A percentile compares a stretch with the other conserved stretches of the same genome.
Evolutionary conservation across 305 asterid species (phyloP).

Genomic region (Ruellia speciosa): DNA sequence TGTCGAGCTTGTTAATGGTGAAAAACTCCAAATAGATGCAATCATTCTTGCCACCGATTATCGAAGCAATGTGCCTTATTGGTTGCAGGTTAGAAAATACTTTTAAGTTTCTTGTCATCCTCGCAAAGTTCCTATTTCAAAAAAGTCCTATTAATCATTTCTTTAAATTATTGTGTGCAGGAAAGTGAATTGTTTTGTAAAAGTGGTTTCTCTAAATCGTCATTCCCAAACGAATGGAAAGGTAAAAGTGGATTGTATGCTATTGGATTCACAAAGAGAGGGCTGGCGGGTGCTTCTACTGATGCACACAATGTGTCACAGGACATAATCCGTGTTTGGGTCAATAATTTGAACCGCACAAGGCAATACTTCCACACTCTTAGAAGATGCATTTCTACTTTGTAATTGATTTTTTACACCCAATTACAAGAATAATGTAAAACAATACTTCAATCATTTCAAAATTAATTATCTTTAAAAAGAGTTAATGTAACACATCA

Average conservation of each 20-base stretch:
- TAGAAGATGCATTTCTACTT: conserved; percentile 52
- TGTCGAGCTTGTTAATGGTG: background rate
- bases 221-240: conserved; percentile 58
- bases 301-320: conserved; percentile 53
- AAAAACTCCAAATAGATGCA: background rate
- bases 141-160: background rate
- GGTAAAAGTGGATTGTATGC: conserved; percentile 58
- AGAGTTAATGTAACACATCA: too few species aligned
- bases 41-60: conserved; percentile 77
- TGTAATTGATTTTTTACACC: conserved; percentile 22
- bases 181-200: conserved; percentile 50
- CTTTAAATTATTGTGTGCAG: conserved; percentile 17
- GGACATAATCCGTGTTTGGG: conserved; percentile 56
- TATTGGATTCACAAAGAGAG: conserved; percentile 63
- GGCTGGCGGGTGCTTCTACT: conserved; percentile 62
- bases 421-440: too few species aligned
- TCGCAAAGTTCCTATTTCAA: background rate
- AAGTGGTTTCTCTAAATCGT: conserved; percentile 47
- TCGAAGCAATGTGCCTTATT: conserved; percentile 79
- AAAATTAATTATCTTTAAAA: too few species aligned
- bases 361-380: conserved; percentile 52
- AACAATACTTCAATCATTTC: too few species aligned
- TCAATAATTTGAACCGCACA: conserved; percentile 46
- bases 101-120: background rate
- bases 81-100: conserved; percentile 55